These are phyloP conservation scores for Capronia americana DNA, from an alignment of 2,329 filamentous ascomycete species.

Conservation along the genomic window DNA sequence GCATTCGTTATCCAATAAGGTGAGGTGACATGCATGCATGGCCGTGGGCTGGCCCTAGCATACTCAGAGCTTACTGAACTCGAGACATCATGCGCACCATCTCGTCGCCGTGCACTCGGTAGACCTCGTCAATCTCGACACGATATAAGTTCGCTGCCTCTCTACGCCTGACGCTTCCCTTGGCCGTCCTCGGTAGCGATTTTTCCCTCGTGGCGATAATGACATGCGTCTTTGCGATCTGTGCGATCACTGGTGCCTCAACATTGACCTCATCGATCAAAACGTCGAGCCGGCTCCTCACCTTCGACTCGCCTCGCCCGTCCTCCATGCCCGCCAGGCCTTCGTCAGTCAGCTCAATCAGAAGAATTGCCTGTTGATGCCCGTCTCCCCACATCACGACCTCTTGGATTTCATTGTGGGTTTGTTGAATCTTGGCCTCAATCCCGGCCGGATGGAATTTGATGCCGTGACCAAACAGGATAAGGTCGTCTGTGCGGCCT, in stretches of 20 bases:
- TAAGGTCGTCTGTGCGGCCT: conserved; percentile 10
- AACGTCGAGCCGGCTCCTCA: conserved; percentile 1
- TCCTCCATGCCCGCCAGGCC: not conserved
- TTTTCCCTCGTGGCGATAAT: conserved; percentile 3
- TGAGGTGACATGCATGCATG: not conserved
- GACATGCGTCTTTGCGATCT: conserved; percentile 12
- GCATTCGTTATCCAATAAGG: not conserved
- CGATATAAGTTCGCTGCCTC: conserved; percentile 5
- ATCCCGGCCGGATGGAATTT: conserved; percentile 10
- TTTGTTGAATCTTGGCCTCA: conserved; percentile 6
- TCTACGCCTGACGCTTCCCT: conserved; percentile 5
- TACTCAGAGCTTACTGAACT: conserved; percentile 2
- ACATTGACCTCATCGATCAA: conserved; percentile 11
- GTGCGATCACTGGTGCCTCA: conserved; percentile 10
- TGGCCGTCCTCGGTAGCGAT: conserved; percentile 9
- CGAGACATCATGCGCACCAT: conserved; percentile 17
- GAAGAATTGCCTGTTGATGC: conserved; percentile 3
- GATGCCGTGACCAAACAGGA: conserved; percentile 18
- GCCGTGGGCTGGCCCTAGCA: no score
- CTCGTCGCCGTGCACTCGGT: conserved; percentile 6
- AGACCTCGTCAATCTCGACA: conserved; percentile 13
- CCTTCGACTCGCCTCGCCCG: not conserved
- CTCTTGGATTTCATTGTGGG: conserved; percentile 2
- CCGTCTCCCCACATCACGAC: conserved; percentile 18
- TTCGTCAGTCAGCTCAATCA: conserved; percentile 15